Base-by-base conservation (phyloP, 2,329 filamentous ascomycete species). In the Colletotrichum tamarilloi region DNA sequence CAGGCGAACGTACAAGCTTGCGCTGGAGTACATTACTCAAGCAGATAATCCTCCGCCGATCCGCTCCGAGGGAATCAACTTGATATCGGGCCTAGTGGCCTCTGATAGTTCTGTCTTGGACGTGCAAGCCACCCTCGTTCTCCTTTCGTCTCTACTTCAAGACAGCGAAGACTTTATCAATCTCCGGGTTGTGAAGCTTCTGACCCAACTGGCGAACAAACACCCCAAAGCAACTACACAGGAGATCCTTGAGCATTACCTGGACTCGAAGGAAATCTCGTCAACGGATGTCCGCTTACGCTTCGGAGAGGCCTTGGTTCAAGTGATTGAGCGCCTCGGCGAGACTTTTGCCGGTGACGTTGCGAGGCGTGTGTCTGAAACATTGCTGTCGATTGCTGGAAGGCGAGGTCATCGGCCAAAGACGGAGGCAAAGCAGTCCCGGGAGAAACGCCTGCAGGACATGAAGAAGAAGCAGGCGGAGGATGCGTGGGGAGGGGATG, bases 131-230 rank as follows among this genome's bases (percentile, higher is more conserved):
- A 85, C 91, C 3, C 84, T 92, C 0, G 88, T 92, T 6, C 85
- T 94, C 1, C 84, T 94, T 66, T 90, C 91, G 1, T 90, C 88
- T 11, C 85, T 94, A 0, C 83, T 94, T 1, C 87, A 88, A 73
- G 92, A 93, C 62, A 84, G 87, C 6, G 93, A 95, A 68, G 92
- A 93, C 68, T 95, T 92, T 78, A 91, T 94, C 73, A 92, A 93
- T 77, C 84, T 92, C 3, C 87, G 90, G n/a, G 89, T 91, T 19
- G 89, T 95, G 74, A 90, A 90, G 74, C 86, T 92, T 1, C 90
- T 94, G 72, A 88, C 89, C 0, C 87, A 90, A 28, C 81, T 95
- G 12, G 88, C 92, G 0, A 82, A 86, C 74, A 87, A 85, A 68
- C 92, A 94, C 63, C 91, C 92, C 0, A 88, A 87, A 55, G 88